A percentile compares a stretch with the other conserved stretches of the same genome.
These are phyloP conservation scores for Suhomyces sp. DNA, from an alignment of 805 yeast genomes.

Conservation along the genomic window DNA sequence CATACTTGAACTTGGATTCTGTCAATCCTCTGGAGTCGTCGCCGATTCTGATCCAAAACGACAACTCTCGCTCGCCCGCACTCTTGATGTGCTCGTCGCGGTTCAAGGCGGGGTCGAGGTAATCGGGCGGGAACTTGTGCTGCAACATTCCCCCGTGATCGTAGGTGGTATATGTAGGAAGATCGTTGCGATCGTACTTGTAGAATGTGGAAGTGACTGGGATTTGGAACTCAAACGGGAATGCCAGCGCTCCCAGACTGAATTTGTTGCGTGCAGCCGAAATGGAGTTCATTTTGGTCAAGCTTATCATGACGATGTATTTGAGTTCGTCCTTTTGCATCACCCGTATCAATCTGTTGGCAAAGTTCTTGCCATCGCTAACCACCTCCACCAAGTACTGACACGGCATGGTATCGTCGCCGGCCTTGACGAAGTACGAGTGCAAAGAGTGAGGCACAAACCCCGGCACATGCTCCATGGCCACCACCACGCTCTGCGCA, in stretches of 20 bases:
- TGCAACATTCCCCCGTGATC: slow-evolving; percentile 15
- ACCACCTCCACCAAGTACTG: slow-evolving; percentile 32
- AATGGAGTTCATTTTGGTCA: slow-evolving; percentile 30
- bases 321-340: slow-evolving; percentile 27
- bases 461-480: slow-evolving; percentile 25
- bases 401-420: slow-evolving; percentile 27
- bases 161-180: slow-evolving; percentile 12
- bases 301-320: slow-evolving; percentile 34
- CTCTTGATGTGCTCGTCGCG: slow-evolving; percentile 20
- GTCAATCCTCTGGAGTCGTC: slow-evolving; percentile 9
- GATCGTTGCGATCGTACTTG: slow-evolving; percentile 19
- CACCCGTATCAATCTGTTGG: slow-evolving; percentile 31
- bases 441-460: slow-evolving; percentile 43
- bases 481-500: slow-evolving; percentile 34
- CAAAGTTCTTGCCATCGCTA: slow-evolving; percentile 35
- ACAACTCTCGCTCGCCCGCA: slow-evolving; percentile 29
- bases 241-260: slow-evolving; percentile 17
- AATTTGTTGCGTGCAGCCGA: slow-evolving; percentile 12
- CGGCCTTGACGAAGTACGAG: slow-evolving; percentile 38
- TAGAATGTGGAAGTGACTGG: slow-evolving; percentile 21
- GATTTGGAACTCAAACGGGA: slow-evolving; percentile 29
- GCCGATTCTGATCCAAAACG: slow-evolving; percentile 32
- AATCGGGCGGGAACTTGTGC: slow-evolving; percentile 29
- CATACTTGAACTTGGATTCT: slow-evolving; percentile 20
- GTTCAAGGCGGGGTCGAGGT: slow-evolving; percentile 18